Evolutionary conservation across 1,139 yeast genomes (phyloP).

Genomic region (Blastobotrys capitulatus): DNA sequence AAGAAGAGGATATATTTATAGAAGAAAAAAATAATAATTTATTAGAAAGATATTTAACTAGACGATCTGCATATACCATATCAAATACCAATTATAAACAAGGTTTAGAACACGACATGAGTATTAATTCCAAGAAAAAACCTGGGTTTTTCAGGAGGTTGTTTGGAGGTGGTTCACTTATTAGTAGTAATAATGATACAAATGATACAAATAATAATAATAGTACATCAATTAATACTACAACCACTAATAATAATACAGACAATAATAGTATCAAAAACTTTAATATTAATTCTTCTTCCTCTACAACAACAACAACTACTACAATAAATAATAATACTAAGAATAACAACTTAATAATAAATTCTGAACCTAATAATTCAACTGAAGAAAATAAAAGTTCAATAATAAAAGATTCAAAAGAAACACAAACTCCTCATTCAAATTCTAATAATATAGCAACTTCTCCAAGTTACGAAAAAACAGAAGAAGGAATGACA

Average conservation of each 20-base stretch:
- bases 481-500: conserved; percentile 1
- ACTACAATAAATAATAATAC: too few relatives aligned
- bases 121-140: not conserved
- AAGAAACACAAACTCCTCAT: not conserved
- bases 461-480: not conserved
- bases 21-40: too few relatives aligned
- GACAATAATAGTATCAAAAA: not conserved
- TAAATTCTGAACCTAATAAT: not conserved
- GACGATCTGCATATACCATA: not conserved
- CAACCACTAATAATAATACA: not conserved
- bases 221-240: not conserved
- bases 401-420: not conserved
- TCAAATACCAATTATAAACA: not conserved
- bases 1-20: too few relatives aligned
- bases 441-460: too few relatives aligned
- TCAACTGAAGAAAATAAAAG: not conserved
- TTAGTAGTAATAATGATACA: too few relatives aligned
- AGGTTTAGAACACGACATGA: not conserved
- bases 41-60: too few relatives aligned
- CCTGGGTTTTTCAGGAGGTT: conserved; percentile 13
- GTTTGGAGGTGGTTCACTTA: conserved; percentile 6
- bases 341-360: not conserved
- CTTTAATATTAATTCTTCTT: not conserved
- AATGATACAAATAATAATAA: too few relatives aligned
- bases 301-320: too few relatives aligned